phyloP scores from a whole-genome alignment of 1,284 basidiomycete genomes.

The Meripilus lineatus region DNA sequence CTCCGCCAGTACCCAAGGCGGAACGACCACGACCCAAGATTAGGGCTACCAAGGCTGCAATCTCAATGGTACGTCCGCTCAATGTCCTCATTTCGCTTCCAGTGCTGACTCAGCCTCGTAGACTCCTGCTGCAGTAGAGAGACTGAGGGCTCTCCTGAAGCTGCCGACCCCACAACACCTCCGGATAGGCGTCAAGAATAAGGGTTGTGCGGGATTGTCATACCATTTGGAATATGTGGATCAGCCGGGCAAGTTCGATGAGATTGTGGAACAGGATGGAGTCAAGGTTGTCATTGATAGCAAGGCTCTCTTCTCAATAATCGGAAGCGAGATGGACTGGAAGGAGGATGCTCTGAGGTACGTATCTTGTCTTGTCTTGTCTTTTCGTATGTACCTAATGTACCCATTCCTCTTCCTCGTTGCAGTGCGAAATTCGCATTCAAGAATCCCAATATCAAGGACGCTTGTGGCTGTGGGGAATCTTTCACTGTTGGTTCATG shows the following conservation, averaged over 20 bases:
- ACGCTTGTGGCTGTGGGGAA: conserved; percentile 93
- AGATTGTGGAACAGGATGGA: conserved; percentile 94
- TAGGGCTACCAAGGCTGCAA: conserved; percentile 76
- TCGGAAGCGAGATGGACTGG: conserved; percentile 99
- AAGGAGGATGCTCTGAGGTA: conserved; percentile 86
- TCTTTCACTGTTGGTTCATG: conserved; percentile 62
- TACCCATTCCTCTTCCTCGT: conserved; percentile 1
- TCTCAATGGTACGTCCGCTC: conserved; percentile 65
- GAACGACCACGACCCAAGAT: conserved; percentile 64
- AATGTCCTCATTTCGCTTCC: conserved; percentile 1
- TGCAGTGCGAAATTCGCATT: conserved; percentile 89
- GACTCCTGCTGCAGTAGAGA: conserved; percentile 79
- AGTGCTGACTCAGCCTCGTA: conserved; percentile 28
- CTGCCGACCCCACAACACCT: conserved; percentile 89
- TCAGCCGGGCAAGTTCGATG: conserved; percentile 89
- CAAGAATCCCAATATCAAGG: conserved; percentile 86
- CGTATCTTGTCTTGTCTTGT: conserved; percentile 19
- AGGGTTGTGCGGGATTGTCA: conserved; percentile 97
- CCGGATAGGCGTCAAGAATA: conserved; percentile 94
- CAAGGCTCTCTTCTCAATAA: conserved; percentile 97
- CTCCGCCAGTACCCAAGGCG: conserved; percentile 60
- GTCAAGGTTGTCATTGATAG: conserved; percentile 94
- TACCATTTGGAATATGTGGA: conserved; percentile 98
- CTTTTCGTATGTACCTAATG: neutral
- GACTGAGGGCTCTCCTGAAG: conserved; percentile 66